Base-by-base conservation (phyloP, 495 filamentous ascomycete genomes). In the Physcia stellaris region DNA sequence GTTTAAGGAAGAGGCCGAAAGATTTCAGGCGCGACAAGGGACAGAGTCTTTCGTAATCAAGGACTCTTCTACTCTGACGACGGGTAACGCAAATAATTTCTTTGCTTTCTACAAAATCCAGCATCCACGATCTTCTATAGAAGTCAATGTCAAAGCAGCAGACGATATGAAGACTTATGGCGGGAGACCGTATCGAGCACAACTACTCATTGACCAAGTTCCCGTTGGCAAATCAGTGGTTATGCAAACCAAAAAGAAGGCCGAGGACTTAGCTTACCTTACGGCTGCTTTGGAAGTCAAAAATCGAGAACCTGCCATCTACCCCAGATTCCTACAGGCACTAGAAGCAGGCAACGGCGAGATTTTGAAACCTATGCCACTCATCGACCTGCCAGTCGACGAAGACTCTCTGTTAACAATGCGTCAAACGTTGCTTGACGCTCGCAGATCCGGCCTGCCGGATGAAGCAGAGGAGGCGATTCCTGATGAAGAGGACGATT, bases 1-100 rank as follows among this genome's bases (percentile, higher is more conserved):
- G 22, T 68, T 67, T 44, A 67, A 66, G 39, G 39, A 50, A 26
- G 50, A 58, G 37, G 63, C 64, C 1, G 62, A 67, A 36, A 50
- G 43, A 44, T 63, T 52, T 31, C 63, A 66, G 32, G 49, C 58
- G 13, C 49, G 55, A 35, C 50, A 54, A 26, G 57, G 62, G 5
- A 50, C 55, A 29, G 49, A 56, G 30, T 46, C 51, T 24, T 48
- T 67, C 26, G 36, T 58, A 18, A 47, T 63, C 30, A 60, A 56
- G 28, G 57, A 63, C 44, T 46, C 59, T 13, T 38, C 40, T 16
- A 44, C 53, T 6, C 46, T 70, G 23, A 65, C 56, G 23, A 57
- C 45, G 12, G 51, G 53, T 20, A 68, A 62, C 39, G 61, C 58
- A 12, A 48, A 41, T 20, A 52, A 48, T 13, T 68, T 68, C 45